phyloP scores from a whole-genome alignment of 768 basidiomycete genomes.

The Hygrocybe coccinea region DNA sequence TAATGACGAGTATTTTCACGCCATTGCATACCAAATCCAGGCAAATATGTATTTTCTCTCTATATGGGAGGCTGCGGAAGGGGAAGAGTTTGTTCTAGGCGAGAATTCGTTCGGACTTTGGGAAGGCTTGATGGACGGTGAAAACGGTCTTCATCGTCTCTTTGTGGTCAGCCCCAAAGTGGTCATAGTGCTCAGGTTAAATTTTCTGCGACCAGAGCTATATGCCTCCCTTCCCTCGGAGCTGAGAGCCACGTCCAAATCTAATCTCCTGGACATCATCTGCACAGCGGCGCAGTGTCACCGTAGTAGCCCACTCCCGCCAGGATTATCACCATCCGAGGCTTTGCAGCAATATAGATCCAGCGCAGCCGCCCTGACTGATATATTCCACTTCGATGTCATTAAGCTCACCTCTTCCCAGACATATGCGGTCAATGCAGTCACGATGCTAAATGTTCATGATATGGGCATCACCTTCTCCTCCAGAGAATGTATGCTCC shows the following conservation, averaged over 20 bases:
- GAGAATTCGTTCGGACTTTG: slow-evolving; percentile 30
- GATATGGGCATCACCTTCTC: slow-evolving; percentile 23
- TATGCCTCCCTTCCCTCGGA: background rate
- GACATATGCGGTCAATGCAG: slow-evolving; percentile 28
- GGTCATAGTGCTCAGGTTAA: slow-evolving; percentile 27
- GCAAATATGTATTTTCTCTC: slow-evolving; percentile 30
- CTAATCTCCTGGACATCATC: background rate
- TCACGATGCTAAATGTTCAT: slow-evolving; percentile 25
- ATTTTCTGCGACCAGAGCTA: slow-evolving; percentile 10
- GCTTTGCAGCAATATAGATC: slow-evolving; percentile 16
- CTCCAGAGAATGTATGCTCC: slow-evolving; percentile 20
- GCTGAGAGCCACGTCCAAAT: background rate
- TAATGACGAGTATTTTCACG: background rate
- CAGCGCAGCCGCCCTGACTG: slow-evolving; percentile 15
- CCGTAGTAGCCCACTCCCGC: background rate
- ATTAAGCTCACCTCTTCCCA: slow-evolving; percentile 25
- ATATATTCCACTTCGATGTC: slow-evolving; percentile 27
- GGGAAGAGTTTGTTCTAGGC: slow-evolving; percentile 31
- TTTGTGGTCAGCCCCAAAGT: slow-evolving; percentile 35
- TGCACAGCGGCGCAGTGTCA: background rate
- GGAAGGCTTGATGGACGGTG: slow-evolving; percentile 28
- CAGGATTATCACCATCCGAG: background rate
- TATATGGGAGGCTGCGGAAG: slow-evolving; percentile 33
- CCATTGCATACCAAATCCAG: slow-evolving; percentile 19
- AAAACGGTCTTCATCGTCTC: slow-evolving; percentile 25